Evolutionary conservation across 371 early-diverging fungal species (phyloP), one percentile per base, ranked within the genome.

Genomic region (Funneliformis caledonium): DNA sequence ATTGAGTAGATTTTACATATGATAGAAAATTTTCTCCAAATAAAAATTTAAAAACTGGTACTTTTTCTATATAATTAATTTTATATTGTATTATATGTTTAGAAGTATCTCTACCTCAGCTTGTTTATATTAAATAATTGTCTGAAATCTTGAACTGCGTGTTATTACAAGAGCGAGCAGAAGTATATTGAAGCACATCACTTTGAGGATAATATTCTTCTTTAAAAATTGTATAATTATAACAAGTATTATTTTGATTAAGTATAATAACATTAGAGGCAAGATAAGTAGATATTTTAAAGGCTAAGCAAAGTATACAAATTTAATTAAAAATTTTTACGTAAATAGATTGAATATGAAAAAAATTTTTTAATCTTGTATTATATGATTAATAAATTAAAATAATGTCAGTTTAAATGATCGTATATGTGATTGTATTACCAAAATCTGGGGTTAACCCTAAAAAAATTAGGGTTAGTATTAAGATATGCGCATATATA

Each of bases 211-310:
- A 61, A 61, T 22, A 61, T 22, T n/a, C 61, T 61, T 61, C 26
- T 61, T n/a, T 61, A 26, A 61, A 19, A 61, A 61, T 61, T 0
- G 26, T 61, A 16, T 61, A 61, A 61, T 1, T 61, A 61, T 61
- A 61, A 12, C 22, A 3, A 61, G 61, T 61, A 61, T 61, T 61
- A 61, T 61, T 61, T 61, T 61, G 61, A 61, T 61, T 61, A 61
- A 61, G 47, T 47, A 2, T 47, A 47, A 47, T 47, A 47, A 47
- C 2, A 10, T 47, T 47, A 2, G 47, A 47, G 47, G 10, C 2
- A 47, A 10, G 2, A 47, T 47, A 47, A 47, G 47, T 47, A 47
- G 1, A 47, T 10, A 47, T 47, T 47, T 47, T 47, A 47, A 47
- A 47, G 47, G 47, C 47, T 47, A 47, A 47, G 2, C 10, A 47